Conservation (phyloP, 208 protist species). For the Trypanosoma brucei region DNA sequence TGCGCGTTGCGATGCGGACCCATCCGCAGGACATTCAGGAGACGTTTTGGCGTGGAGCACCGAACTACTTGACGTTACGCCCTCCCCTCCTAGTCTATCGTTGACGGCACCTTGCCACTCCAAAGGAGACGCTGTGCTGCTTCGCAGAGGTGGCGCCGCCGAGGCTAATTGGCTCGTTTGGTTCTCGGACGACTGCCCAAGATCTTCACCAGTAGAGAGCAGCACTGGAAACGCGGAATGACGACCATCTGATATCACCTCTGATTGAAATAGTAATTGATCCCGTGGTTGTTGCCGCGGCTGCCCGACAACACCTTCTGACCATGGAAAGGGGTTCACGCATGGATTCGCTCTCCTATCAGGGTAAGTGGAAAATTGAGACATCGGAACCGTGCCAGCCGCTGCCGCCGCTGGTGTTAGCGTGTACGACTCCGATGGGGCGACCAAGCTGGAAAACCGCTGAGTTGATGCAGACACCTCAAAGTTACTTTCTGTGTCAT, state of each 20-base stretch:
- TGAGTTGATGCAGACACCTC: slow-evolving; percentile 34
- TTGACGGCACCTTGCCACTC: not conserved
- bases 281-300: slow-evolving; percentile 9
- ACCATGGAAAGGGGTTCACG: not conserved
- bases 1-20: too few relatives aligned
- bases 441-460: slow-evolving; percentile 16
- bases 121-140: slow-evolving; percentile 22
- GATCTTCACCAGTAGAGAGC: not conserved
- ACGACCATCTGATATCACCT: slow-evolving; percentile 9
- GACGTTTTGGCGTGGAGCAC: too few relatives aligned
- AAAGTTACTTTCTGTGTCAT: slow-evolving; percentile 10
- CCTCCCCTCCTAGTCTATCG: slow-evolving; percentile 1
- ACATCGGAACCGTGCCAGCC: slow-evolving; percentile 28
- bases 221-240: slow-evolving; percentile 2
- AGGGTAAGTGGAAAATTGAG: slow-evolving; percentile 65
- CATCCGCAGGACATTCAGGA: too few relatives aligned
- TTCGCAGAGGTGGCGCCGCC: slow-evolving; percentile 13
- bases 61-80: not conserved
- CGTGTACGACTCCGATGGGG: slow-evolving; percentile 15
- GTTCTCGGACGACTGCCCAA: not conserved
- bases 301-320: not conserved
- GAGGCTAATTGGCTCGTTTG: not conserved
- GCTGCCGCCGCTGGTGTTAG: not conserved
- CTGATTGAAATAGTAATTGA: not conserved
- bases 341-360: slow-evolving; percentile 34